Conservation (phyloP, 805 yeast genomes). For the Saccharomycopsis fermentans region DNA sequence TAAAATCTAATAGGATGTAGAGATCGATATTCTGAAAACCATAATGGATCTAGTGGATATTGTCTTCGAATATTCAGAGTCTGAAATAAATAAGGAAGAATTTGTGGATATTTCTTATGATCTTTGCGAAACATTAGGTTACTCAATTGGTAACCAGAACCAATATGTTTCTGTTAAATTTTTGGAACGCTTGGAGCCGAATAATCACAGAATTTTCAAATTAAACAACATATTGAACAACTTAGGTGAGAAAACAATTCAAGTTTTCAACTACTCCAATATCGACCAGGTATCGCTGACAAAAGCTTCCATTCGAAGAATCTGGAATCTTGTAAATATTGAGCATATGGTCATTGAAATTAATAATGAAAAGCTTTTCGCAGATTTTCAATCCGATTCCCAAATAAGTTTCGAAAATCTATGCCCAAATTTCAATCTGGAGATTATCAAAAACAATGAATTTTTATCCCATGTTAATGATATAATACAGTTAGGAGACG, state of each 20-base stretch:
- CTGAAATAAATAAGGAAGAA: neutral
- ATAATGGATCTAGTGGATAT: neutral
- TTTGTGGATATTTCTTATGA: neutral
- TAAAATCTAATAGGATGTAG: no score
- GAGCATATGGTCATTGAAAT: slow-evolving; percentile 21
- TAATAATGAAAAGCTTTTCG: slow-evolving; percentile 19
- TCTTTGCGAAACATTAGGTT: neutral
- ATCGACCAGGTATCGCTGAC: slow-evolving; percentile 1
- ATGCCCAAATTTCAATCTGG: slow-evolving; percentile 22
- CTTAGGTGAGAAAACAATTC: slow-evolving; percentile 5
- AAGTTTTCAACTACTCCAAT: neutral
- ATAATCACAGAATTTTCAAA: slow-evolving; percentile 8
- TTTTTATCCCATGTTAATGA: slow-evolving; percentile 27
- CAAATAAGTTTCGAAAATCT: slow-evolving; percentile 1
- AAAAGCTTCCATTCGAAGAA: neutral
- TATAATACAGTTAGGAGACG: slow-evolving; percentile 34
- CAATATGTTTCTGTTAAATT: slow-evolving; percentile 10
- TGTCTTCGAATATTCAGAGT: neutral
- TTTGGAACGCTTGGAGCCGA: neutral
- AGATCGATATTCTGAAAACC: no score
- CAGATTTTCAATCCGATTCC: slow-evolving; percentile 6
- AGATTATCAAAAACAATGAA: neutral
- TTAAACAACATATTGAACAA: neutral
- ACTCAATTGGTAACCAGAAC: neutral
- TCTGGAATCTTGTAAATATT: neutral